These are phyloP conservation scores for Fusarium musae DNA, from an alignment of 2,329 filamentous ascomycete species.

Conservation along the genomic window DNA sequence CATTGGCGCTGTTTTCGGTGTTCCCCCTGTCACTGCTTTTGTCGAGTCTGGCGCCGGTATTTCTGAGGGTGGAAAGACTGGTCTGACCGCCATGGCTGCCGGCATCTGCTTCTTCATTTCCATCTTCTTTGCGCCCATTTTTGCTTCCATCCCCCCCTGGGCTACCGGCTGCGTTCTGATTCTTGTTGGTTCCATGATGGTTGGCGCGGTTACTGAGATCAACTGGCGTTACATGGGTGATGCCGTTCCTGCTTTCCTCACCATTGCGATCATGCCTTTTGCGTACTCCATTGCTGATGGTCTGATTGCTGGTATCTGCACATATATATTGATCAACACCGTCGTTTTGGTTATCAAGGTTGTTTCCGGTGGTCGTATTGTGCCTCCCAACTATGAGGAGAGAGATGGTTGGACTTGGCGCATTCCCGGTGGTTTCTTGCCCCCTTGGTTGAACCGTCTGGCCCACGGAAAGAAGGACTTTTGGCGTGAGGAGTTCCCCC, in stretches of 20 bases:
- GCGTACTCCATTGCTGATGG: conserved; percentile 91
- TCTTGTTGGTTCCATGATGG: conserved; percentile 90
- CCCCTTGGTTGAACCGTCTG: conserved; percentile 76
- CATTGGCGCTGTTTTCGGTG: conserved; percentile 81
- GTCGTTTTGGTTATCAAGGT: conserved; percentile 75
- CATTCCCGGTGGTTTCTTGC: conserved; percentile 78
- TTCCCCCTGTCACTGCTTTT: conserved; percentile 85
- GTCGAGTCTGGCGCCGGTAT: conserved; percentile 92
- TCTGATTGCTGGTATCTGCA: conserved; percentile 81
- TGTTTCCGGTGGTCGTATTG: conserved; percentile 73
- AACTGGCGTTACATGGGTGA: conserved; percentile 91
- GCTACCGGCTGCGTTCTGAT: conserved; percentile 90
- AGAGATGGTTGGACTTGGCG: conserved; percentile 86
- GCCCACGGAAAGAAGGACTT: conserved; percentile 77
- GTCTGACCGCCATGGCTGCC: conserved; percentile 81
- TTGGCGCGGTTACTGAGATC: conserved; percentile 79
- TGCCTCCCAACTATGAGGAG: conserved; percentile 78
- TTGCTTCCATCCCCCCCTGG: conserved; percentile 89
- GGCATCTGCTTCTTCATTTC: conserved; percentile 88
- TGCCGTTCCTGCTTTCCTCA: conserved; percentile 84
- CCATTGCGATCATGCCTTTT: conserved; percentile 88
- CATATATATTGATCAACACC: conserved; percentile 81
- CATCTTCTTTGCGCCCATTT: conserved; percentile 90
- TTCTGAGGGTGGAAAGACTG: conserved; percentile 86
- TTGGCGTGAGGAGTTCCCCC: conserved; percentile 62